Evolutionary conservation across 2,329 filamentous ascomycete species (phyloP).

Genomic region (Neonectria faginata): DNA sequence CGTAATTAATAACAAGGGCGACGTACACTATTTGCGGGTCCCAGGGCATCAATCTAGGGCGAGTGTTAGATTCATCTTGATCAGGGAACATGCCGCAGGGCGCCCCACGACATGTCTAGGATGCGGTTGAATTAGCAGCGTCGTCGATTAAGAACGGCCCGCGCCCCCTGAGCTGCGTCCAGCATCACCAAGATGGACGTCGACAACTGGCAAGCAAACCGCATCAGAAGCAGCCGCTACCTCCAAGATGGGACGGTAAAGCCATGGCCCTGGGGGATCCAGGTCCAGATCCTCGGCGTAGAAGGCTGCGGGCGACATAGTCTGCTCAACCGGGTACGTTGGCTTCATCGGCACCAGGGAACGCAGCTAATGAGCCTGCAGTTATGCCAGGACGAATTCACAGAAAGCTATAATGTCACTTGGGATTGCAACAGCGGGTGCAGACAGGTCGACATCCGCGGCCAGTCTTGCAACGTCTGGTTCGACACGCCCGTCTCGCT

Average conservation of each 20-base stretch:
- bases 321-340: conserved; percentile 28
- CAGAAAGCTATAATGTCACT: conserved; percentile 13
- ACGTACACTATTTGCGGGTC: conserved; percentile 1
- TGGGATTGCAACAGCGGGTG: conserved; percentile 17
- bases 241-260: conserved; percentile 25
- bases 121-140: background rate
- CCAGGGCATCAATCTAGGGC: conserved; percentile 3
- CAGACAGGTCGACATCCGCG: conserved; percentile 19
- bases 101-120: conserved; percentile 15
- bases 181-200: conserved; percentile 28
- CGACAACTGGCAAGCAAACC: conserved; percentile 34
- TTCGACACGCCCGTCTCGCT: conserved; percentile 28
- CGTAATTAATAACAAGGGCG: background rate
- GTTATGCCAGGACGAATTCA: conserved; percentile 26
- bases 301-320: conserved; percentile 32
- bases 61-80: conserved; percentile 13
- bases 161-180: background rate
- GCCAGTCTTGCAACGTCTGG: conserved; percentile 30
- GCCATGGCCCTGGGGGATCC: conserved; percentile 33
- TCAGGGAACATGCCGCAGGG: background rate
- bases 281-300: conserved; percentile 34
- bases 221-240: conserved; percentile 33
- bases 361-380: conserved; percentile 12
- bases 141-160: conserved; percentile 21
- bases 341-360: background rate